Evolutionary conservation across 139 green algal genomes (phyloP).

Genomic region (Tetratostichococcus sp.): DNA sequence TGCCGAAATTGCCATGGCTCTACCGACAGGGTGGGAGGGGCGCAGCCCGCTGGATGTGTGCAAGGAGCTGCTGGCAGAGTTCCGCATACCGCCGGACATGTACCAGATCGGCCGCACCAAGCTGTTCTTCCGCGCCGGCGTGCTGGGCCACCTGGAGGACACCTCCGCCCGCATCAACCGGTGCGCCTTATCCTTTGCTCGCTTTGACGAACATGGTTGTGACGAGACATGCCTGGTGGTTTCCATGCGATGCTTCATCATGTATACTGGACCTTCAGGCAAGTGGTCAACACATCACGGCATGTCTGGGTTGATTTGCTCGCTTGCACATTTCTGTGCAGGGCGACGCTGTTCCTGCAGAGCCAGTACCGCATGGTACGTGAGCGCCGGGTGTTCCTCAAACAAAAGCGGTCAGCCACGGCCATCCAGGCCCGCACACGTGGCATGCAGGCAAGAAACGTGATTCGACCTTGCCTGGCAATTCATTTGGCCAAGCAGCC

Average conservation of each 20-base stretch:
- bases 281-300: too few relatives aligned
- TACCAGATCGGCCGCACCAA: conserved; percentile 73
- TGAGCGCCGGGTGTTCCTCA: conserved; percentile 26
- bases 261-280: too few relatives aligned
- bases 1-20: too few relatives aligned
- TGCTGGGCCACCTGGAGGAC: conserved; percentile 70
- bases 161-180: conserved; percentile 40
- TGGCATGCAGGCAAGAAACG: neutral
- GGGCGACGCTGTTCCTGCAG: conserved; percentile 46
- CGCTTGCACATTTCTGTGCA: conserved; percentile 30
- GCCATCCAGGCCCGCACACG: conserved; percentile 40
- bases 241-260: too few relatives aligned
- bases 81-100: conserved; percentile 45
- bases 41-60: conserved; percentile 33
- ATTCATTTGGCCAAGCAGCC: too few relatives aligned
- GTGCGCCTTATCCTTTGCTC: too few relatives aligned
- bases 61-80: conserved; percentile 55
- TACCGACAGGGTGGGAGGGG: conserved; percentile 16
- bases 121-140: conserved; percentile 80
- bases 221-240: too few relatives aligned
- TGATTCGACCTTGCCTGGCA: too few relatives aligned
- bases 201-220: too few relatives aligned
- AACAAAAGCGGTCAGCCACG: conserved; percentile 14
- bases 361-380: conserved; percentile 36
- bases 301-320: too few relatives aligned